Percentiles rank a stretch among this genome's conserved stretches.
These are phyloP conservation scores for Fusarium liriodendri DNA, from an alignment of 2,329 filamentous ascomycete species.

Conservation along the genomic window DNA sequence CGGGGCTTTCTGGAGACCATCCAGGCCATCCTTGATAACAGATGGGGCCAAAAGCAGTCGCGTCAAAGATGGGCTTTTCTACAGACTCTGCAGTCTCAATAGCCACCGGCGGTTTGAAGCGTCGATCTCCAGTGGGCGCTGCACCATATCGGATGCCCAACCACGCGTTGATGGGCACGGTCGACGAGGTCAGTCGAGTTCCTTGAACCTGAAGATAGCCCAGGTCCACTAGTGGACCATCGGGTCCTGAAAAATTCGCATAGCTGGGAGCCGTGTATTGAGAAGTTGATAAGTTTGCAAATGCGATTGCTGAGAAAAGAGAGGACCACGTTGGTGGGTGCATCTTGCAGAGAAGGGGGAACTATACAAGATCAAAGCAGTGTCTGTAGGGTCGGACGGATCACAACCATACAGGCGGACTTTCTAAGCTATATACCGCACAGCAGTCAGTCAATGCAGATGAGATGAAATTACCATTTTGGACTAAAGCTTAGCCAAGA, in stretches of 20 bases:
- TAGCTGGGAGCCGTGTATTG: neutral
- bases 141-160: neutral
- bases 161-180: neutral
- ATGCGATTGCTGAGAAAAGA: neutral
- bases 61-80: neutral
- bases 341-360: neutral
- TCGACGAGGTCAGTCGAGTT: neutral
- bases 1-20: neutral
- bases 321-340: neutral
- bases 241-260: neutral
- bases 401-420: neutral
- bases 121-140: neutral
- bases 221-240: neutral
- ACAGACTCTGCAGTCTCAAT: neutral
- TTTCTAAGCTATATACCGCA: neutral
- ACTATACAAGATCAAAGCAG: neutral
- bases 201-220: neutral
- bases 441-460: neutral
- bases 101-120: neutral
- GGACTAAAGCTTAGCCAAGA: neutral
- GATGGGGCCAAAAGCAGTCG: neutral
- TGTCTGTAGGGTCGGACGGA: neutral
- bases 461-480: neutral
- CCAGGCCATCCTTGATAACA: neutral
- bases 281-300: neutral